phyloP scores from a whole-genome alignment of 1,284 basidiomycete species.

The Malassezia dermatis region DNA sequence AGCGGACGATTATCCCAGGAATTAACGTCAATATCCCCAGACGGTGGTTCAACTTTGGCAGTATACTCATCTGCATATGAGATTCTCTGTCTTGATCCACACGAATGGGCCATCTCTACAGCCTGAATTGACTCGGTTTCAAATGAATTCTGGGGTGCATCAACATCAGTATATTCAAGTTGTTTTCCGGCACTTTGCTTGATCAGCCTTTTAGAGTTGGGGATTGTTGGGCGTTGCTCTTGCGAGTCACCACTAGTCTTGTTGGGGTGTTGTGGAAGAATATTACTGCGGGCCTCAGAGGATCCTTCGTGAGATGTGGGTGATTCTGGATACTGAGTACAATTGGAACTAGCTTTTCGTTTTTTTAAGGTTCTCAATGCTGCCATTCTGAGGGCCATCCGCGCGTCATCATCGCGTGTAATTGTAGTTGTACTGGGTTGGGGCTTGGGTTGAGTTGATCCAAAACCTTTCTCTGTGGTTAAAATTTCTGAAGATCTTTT shows the following conservation, averaged over 20 bases:
- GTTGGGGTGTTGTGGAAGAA: background rate
- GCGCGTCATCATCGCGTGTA: background rate
- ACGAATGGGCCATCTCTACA: background rate
- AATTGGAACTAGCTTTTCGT: background rate
- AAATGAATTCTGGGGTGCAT: background rate
- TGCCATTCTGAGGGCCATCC: conserved; percentile 1
- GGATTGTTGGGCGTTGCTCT: background rate
- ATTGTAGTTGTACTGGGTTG: background rate
- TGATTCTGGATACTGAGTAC: background rate
- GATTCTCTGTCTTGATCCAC: background rate
- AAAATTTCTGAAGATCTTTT: background rate
- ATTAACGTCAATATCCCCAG: background rate
- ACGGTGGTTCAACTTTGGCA: background rate
- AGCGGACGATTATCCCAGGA: background rate
- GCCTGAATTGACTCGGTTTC: background rate
- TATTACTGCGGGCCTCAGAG: background rate
- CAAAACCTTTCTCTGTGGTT: background rate
- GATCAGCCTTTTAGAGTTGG: background rate
- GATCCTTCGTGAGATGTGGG: background rate
- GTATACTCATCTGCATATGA: conserved; percentile 16
- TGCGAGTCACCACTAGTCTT: background rate
- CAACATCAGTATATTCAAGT: background rate
- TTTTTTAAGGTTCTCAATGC: background rate
- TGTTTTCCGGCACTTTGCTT: background rate
- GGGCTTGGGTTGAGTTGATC: background rate